Base-by-base conservation (phyloP, 1,284 basidiomycete genomes). In the Austroboletus niveus region DNA sequence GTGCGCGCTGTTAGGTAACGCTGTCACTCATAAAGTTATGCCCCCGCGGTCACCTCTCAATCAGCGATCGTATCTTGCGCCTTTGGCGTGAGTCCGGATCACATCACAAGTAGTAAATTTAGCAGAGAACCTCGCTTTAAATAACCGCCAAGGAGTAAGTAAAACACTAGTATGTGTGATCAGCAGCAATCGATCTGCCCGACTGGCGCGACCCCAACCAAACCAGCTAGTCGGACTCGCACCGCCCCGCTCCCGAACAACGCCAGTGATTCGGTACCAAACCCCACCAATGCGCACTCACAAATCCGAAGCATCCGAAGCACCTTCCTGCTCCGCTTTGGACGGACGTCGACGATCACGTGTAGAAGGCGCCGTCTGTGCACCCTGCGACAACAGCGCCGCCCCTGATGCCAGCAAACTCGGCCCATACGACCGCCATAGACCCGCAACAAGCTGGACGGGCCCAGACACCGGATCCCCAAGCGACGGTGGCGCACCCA, bases 401-500 rank as follows among this genome's bases (percentile, higher is more conserved):
- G 83, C 76, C 14, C 87, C 85, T 1, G 77, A 76, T 1, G 85
- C 86, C 12, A 92, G 60, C 40, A 92, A 76, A 2, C 77, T 69
- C 1, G 91, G 89, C 0, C 88, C 90, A 57, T 89, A 93, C 5
- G 81, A 79, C 14, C 76, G 72, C 85, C 89, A 89, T 15, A 92
- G 72, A 1, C 83, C 78, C 29, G 78, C 77, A 0, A 80, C 76
- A 17, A 91, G 73, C 58, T 84, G 80, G 8, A 78, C 74, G 6
- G 88, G 82, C 5, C 82, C 83, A 14, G 78, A 79, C n/a, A 78
- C 74, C 0, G 83, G 82, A 56, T 83, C 80, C 10, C 60, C 69
- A 54, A 82, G 57, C 6, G 76, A 69, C 0, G 82, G 81, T 3
- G 76, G 76, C 3, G 75, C 68, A 43, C 70, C 72, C 38, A 72